Evolutionary conservation across 2,329 filamentous ascomycete species (phyloP).

Genomic region (Cercospora sesami): DNA sequence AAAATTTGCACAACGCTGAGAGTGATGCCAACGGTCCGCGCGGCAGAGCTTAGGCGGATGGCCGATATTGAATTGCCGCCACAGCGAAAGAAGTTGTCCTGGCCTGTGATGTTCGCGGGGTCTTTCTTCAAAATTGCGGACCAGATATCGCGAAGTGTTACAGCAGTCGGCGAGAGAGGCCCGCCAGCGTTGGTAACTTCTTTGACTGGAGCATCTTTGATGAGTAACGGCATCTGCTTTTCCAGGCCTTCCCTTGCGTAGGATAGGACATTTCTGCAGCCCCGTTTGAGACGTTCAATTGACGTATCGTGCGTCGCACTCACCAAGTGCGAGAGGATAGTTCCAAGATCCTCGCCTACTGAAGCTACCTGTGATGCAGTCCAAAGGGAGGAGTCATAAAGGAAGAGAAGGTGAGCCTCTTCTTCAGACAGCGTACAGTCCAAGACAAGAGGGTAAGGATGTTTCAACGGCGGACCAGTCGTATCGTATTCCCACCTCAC

Average conservation of each 20-base stretch:
- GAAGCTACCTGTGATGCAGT: neutral
- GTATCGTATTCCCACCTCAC: neutral
- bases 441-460: neutral
- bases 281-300: neutral
- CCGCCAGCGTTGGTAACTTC: neutral
- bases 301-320: neutral
- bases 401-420: neutral
- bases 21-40: neutral
- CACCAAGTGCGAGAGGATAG: neutral
- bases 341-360: neutral
- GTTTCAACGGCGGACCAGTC: neutral
- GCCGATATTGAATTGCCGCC: neutral
- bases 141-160: neutral
- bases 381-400: neutral
- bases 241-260: neutral
- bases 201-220: neutral
- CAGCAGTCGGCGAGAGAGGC: neutral
- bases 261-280: neutral
- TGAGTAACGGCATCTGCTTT: neutral
- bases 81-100: neutral
- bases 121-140: neutral
- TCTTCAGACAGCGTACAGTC: neutral
- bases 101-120: neutral
- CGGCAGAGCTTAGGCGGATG: neutral
- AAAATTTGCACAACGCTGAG: neutral